Percentiles rank a stretch among this genome's conserved stretches.
phyloP scores from a whole-genome alignment of 2,329 filamentous ascomycete species.

The Geosmithia flava region DNA sequence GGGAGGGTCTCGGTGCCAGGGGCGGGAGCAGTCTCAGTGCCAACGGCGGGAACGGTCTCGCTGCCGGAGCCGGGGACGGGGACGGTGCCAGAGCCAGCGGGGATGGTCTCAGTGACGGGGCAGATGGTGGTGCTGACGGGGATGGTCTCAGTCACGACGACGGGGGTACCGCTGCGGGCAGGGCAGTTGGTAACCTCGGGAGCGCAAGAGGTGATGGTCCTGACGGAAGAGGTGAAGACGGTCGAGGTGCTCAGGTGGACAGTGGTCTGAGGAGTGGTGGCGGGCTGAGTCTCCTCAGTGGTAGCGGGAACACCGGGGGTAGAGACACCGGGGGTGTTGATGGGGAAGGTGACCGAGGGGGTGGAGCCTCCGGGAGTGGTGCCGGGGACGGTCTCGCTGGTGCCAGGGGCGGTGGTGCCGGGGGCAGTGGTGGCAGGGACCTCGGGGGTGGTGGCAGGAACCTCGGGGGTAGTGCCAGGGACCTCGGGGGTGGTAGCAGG shows the following conservation, averaged over 20 bases:
- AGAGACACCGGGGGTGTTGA: not conserved
- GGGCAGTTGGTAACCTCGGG: conserved; percentile 37
- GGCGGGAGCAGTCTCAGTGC: conserved; percentile 41
- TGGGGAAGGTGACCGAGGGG: not conserved
- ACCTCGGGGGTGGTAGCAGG: conserved; percentile 1
- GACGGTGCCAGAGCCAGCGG: conserved; percentile 16
- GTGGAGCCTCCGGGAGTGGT: conserved; percentile 3
- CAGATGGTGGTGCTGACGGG: conserved; percentile 48
- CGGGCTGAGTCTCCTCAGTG: not conserved
- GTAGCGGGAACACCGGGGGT: conserved; percentile 1
- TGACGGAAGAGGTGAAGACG: conserved; percentile 34
- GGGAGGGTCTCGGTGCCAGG: conserved; percentile 35
- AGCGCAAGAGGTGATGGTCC: conserved; percentile 38
- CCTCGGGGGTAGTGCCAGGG: conserved; percentile 3
- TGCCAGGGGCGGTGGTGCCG: not conserved
- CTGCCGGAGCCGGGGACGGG: conserved; percentile 12
- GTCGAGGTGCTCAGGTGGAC: conserved; percentile 26
- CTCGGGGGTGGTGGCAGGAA: conserved; percentile 4
- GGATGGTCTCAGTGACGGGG: conserved; percentile 38
- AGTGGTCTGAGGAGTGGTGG: conserved; percentile 1
- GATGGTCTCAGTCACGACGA: conserved; percentile 39
- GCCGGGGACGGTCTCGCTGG: not conserved
- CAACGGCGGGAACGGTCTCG: conserved; percentile 25
- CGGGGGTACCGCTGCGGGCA: conserved; percentile 23
- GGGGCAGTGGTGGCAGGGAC: conserved; percentile 2